phyloP scores from a whole-genome alignment of 106 monocot genomes.

The Dioscorea dumetorum region DNA sequence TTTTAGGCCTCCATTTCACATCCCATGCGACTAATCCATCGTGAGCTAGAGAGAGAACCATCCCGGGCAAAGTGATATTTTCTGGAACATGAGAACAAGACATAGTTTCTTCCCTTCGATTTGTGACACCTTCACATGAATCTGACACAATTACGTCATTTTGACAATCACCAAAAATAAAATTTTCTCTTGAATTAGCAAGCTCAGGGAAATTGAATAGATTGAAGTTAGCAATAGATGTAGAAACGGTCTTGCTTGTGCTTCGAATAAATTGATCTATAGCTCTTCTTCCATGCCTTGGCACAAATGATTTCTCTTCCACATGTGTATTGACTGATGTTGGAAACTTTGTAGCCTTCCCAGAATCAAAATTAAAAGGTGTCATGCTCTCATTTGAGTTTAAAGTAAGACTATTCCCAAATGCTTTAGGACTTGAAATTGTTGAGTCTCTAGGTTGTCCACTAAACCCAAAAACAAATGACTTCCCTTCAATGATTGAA shows the following conservation, averaged over 20 bases:
- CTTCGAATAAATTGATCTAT: constrained; percentile 13
- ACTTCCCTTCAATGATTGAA: constrained; percentile 2
- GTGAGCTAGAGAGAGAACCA: constrained; percentile 76
- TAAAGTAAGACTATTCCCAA: not conserved
- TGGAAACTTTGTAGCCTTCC: not conserved
- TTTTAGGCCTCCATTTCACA: constrained; percentile 83
- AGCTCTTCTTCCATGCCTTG: constrained; percentile 23
- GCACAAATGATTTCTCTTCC: constrained; percentile 10
- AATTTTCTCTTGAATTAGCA: too few relatives aligned
- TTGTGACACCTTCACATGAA: too few relatives aligned
- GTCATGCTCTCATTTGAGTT: not conserved
- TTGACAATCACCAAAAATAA: too few relatives aligned
- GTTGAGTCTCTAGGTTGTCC: constrained; percentile 35
- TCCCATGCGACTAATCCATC: constrained; percentile 97
- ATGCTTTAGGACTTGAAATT: not conserved
- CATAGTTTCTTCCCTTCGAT: too few relatives aligned
- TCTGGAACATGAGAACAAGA: constrained; percentile 14
- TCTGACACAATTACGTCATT: too few relatives aligned
- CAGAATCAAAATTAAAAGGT: too few relatives aligned
- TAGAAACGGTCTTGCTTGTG: not conserved
- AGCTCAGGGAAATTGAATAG: too few relatives aligned
- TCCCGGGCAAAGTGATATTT: constrained; percentile 44
- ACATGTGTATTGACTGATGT: constrained; percentile 1
- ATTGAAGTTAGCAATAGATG: not conserved
- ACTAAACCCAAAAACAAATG: constrained; percentile 9